Percentiles rank a stretch among this genome's conserved stretches.
Evolutionary conservation across 164 flowering plant genomes (phyloP).

Genomic region (Echeveria elegans): DNA sequence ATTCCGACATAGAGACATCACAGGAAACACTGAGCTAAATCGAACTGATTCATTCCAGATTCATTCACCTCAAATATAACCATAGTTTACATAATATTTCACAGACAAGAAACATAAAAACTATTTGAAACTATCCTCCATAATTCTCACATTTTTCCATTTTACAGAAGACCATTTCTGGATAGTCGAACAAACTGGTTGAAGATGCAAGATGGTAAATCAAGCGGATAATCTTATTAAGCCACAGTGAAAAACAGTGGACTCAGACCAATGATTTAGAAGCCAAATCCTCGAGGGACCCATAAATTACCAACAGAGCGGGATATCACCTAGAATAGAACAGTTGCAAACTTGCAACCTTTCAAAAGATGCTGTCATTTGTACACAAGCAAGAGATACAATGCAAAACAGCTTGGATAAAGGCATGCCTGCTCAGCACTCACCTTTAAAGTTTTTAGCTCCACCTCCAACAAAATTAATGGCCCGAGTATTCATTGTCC

Average conservation of each 20-base stretch:
- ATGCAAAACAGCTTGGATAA: background rate
- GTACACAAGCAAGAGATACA: background rate
- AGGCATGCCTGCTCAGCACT: constrained; percentile 1
- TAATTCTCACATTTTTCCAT: background rate
- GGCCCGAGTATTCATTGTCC: constrained; percentile 86
- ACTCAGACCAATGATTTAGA: background rate
- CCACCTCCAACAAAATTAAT: constrained; percentile 87
- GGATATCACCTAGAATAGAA: background rate
- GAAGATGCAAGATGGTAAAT: background rate
- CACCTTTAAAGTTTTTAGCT: constrained; percentile 82
- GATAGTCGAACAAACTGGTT: background rate
- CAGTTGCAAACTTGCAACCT: background rate
- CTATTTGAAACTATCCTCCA: background rate
- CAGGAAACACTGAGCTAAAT: background rate
- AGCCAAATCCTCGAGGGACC: background rate
- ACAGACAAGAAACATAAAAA: background rate
- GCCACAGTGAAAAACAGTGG: background rate
- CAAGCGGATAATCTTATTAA: background rate
- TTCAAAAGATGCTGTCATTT: background rate
- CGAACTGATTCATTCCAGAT: background rate
- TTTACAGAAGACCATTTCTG: background rate
- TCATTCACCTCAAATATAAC: background rate
- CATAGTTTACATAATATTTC: background rate
- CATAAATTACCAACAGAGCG: background rate
- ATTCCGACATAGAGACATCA: background rate